Conservation (phyloP, 2,329 filamentous ascomycete species). For the Diatrype stigma region DNA sequence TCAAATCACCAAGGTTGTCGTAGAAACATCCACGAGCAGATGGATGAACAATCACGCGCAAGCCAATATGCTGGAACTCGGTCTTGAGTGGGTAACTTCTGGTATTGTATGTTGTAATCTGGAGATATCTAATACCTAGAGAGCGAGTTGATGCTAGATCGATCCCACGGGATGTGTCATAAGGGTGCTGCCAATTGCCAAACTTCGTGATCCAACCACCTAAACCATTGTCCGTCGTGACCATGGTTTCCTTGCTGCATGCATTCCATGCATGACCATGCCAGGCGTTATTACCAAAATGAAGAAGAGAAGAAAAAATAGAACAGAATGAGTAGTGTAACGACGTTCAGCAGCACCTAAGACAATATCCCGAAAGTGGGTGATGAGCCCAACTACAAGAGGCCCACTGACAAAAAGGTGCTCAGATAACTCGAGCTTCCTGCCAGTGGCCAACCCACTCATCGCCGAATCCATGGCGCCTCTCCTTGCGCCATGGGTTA, state of each 20-base stretch:
- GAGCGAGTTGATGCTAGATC: constrained; percentile 53
- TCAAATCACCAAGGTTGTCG: too few relatives aligned
- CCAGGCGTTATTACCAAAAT: constrained; percentile 23
- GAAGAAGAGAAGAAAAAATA: constrained; percentile 26
- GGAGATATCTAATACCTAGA: constrained; percentile 59
- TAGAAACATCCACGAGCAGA: too few relatives aligned
- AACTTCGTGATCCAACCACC: constrained; percentile 24
- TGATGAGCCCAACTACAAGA: constrained; percentile 57
- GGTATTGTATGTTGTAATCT: constrained; percentile 46
- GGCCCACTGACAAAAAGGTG: constrained; percentile 34
- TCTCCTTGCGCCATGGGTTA: constrained; percentile 54
- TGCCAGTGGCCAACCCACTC: constrained; percentile 96
- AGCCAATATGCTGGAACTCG: neutral
- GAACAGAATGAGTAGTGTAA: constrained; percentile 23
- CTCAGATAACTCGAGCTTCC: constrained; percentile 40
- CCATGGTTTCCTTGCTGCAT: constrained; percentile 8
- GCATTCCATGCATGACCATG: constrained; percentile 19
- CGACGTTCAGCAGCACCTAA: constrained; percentile 21
- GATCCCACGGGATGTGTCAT: constrained; percentile 22
- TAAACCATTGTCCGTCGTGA: constrained; percentile 14
- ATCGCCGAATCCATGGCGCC: constrained; percentile 66
- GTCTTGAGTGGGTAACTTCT: constrained; percentile 61
- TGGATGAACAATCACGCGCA: neutral
- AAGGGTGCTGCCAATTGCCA: constrained; percentile 26
- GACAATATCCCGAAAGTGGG: constrained; percentile 6